Conservation (phyloP, 371 early-diverging fungal genomes). For the Dichotomocladium elegans region DNA sequence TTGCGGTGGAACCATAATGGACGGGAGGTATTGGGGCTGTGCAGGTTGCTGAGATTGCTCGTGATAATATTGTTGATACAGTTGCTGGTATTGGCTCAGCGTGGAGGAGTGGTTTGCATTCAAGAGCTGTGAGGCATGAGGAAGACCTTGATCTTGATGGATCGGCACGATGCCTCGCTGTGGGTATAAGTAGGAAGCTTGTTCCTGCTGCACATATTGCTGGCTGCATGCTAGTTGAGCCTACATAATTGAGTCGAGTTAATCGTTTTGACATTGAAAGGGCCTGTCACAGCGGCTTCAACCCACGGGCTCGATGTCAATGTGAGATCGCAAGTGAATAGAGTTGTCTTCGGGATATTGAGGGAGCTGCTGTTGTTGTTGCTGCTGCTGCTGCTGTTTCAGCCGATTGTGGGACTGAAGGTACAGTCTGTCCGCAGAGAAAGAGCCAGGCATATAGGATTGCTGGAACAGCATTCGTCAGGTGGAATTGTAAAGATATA, state of each 20-base stretch:
- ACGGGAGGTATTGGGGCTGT: slow-evolving; percentile 27
- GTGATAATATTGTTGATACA: slow-evolving; percentile 17
- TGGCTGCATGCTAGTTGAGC: slow-evolving; percentile 7
- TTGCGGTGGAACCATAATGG: slow-evolving; percentile 50
- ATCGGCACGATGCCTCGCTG: slow-evolving; percentile 7
- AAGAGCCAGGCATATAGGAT: slow-evolving; percentile 16
- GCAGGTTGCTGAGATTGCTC: slow-evolving; percentile 14
- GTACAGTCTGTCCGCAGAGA: slow-evolving; percentile 21
- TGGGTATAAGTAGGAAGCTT: slow-evolving; percentile 36
- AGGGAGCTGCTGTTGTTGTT: not conserved
- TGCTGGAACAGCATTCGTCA: slow-evolving; percentile 21
- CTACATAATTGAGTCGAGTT: not conserved
- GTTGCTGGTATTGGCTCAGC: slow-evolving; percentile 14
- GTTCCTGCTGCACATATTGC: slow-evolving; percentile 27
- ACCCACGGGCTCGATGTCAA: slow-evolving; percentile 1
- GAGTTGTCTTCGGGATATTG: not conserved
- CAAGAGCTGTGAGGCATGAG: not conserved
- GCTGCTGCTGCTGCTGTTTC: slow-evolving; percentile 3
- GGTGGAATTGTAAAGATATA: not conserved
- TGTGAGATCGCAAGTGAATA: not conserved
- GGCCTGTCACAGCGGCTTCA: too few relatives aligned
- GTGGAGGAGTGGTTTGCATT: slow-evolving; percentile 4
- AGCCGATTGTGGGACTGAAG: slow-evolving; percentile 10
- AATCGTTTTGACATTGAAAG: not conserved
- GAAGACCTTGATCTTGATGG: not conserved